Conservation (phyloP, 129 eudicot species). For the Apium graveolens region DNA sequence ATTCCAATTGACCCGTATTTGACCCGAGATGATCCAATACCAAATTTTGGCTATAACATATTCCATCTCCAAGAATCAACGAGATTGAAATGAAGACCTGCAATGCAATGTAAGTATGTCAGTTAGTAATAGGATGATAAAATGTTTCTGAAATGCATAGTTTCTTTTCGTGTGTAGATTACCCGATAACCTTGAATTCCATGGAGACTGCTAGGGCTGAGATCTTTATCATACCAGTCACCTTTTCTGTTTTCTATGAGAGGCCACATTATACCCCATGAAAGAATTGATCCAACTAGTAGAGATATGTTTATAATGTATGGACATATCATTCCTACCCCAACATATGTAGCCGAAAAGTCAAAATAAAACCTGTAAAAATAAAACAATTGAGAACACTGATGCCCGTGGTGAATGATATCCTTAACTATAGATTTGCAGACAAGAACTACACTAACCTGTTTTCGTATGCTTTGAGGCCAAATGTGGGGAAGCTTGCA, state of each 20-base stretch:
- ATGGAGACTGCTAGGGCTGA: constrained; percentile 13
- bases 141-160: background rate
- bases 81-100: constrained; percentile 65
- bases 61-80: constrained; percentile 67
- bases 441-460: background rate
- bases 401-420: background rate
- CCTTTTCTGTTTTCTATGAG: constrained; percentile 13
- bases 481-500: constrained; percentile 12
- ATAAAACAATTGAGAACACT: background rate
- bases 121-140: background rate
- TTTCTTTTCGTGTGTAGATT: background rate
- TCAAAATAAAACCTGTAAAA: constrained; percentile 9
- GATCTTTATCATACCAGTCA: constrained; percentile 9
- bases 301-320: constrained; percentile 11
- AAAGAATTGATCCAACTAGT: constrained; percentile 11
- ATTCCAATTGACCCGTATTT: no score
- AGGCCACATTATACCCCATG: constrained; percentile 17
- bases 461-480: constrained; percentile 10
- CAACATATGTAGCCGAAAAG: constrained; percentile 12
- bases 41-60: no score
- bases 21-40: no score
- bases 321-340: constrained; percentile 16
- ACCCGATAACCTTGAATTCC: constrained; percentile 13
- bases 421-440: background rate
- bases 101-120: background rate